phyloP scores from a whole-genome alignment of 495 filamentous ascomycete genomes.

The Aspergillus sclerotiicarbonarius region DNA sequence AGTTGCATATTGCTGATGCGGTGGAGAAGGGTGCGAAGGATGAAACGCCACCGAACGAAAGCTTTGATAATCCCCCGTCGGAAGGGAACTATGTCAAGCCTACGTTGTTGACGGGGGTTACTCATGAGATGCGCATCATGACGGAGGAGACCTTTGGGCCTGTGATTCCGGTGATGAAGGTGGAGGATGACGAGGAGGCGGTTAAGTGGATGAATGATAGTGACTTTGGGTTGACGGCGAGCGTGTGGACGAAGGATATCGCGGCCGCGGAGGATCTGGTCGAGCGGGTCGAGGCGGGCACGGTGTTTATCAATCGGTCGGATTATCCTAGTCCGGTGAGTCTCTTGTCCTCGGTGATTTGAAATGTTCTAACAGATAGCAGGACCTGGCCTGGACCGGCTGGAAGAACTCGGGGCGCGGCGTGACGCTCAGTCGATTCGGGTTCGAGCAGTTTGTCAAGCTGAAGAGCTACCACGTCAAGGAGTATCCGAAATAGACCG shows the following conservation, averaged over 20 bases:
- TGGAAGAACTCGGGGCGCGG: constrained; percentile 96
- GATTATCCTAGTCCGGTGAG: constrained; percentile 87
- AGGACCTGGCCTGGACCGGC: constrained; percentile 96
- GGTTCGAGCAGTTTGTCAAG: constrained; percentile 92
- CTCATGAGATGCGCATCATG: constrained; percentile 83
- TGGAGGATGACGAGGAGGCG: constrained; percentile 75
- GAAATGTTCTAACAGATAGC: constrained; percentile 24
- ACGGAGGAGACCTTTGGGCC: constrained; percentile 93
- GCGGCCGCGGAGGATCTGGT: constrained; percentile 68
- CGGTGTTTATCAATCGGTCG: constrained; percentile 89
- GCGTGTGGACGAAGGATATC: constrained; percentile 91
- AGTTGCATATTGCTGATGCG: constrained; percentile 75
- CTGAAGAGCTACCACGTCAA: constrained; percentile 92
- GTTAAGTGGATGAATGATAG: constrained; percentile 85
- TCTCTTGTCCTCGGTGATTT: constrained; percentile 17
- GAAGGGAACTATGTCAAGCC: constrained; percentile 83
- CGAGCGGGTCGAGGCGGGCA: constrained; percentile 84
- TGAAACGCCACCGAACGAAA: constrained; percentile 71
- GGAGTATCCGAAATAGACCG: constrained; percentile 42
- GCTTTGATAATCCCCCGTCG: constrained; percentile 63
- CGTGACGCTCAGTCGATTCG: constrained; percentile 79
- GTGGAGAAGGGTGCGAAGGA: constrained; percentile 78
- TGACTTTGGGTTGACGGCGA: constrained; percentile 86
- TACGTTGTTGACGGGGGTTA: constrained; percentile 73
- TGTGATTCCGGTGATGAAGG: constrained; percentile 85